Conservation (phyloP, 2,329 filamentous ascomycete species). For the Grosmannia clavigera region DNA sequence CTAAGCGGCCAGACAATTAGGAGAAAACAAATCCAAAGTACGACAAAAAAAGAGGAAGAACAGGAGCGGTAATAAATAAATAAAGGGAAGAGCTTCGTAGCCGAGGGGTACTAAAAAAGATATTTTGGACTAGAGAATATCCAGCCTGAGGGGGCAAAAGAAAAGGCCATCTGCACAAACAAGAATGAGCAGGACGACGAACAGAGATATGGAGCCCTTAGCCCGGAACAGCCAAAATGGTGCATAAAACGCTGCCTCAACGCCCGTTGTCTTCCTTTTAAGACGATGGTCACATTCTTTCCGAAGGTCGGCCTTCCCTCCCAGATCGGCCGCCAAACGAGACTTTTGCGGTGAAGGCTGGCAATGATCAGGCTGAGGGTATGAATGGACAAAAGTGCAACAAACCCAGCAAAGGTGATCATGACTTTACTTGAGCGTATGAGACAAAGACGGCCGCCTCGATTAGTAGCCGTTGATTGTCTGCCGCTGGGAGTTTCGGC, state of each 20-base stretch:
- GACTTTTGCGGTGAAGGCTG: neutral
- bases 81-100: neutral
- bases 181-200: conserved; percentile 6
- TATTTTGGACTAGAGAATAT: conserved; percentile 23
- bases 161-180: conserved; percentile 23
- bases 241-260: neutral
- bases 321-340: neutral
- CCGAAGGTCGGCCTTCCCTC: neutral
- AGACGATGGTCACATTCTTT: neutral
- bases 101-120: conserved; percentile 30
- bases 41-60: neutral
- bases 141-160: conserved; percentile 19
- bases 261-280: neutral
- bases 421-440: neutral
- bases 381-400: neutral
- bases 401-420: neutral
- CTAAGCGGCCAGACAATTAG: neutral
- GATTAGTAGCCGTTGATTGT: conserved; percentile 96
- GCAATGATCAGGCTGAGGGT: neutral
- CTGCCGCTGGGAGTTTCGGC: conserved; percentile 92
- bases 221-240: neutral
- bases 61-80: neutral
- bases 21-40: neutral
- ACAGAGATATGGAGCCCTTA: neutral
- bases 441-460: neutral